phyloP scores from a whole-genome alignment of 2,329 filamentous ascomycete genomes.

The Hypoxylon sp. region DNA sequence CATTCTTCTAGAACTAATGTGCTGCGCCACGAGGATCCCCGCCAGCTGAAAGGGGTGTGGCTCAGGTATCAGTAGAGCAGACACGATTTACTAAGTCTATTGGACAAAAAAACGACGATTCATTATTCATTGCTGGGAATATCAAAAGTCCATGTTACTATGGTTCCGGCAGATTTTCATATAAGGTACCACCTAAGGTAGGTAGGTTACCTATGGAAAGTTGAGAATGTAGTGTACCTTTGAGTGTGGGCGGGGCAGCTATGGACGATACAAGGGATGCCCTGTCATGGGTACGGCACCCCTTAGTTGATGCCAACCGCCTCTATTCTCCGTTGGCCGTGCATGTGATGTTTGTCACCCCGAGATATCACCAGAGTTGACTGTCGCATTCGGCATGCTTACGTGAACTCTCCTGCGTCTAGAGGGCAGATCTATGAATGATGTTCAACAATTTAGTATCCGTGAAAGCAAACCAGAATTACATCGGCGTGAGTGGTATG shows the following conservation, averaged over 20 bases:
- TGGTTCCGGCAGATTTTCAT: no score
- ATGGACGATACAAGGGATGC: neutral
- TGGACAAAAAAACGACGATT: constrained; percentile 9
- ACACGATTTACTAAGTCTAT: constrained; percentile 2
- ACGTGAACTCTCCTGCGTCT: neutral
- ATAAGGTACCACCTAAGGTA: no score
- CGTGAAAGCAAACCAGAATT: neutral
- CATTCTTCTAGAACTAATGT: neutral
- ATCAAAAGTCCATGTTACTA: no score
- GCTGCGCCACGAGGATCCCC: constrained; percentile 22
- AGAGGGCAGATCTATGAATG: no score
- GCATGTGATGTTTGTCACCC: neutral
- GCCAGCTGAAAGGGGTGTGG: constrained; percentile 29
- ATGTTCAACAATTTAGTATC: no score
- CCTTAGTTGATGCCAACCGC: neutral
- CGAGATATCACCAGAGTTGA: neutral
- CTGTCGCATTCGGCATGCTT: neutral
- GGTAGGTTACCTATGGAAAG: no score
- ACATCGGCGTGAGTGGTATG: neutral
- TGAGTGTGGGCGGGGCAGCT: neutral
- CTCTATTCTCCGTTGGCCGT: neutral
- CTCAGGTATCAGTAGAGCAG: constrained; percentile 10
- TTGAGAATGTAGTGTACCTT: neutral
- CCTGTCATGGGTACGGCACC: neutral
- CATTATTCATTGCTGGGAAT: no score